Conservation (phyloP, 2,329 filamentous ascomycete genomes). For the Aspergillus sp. region DNA sequence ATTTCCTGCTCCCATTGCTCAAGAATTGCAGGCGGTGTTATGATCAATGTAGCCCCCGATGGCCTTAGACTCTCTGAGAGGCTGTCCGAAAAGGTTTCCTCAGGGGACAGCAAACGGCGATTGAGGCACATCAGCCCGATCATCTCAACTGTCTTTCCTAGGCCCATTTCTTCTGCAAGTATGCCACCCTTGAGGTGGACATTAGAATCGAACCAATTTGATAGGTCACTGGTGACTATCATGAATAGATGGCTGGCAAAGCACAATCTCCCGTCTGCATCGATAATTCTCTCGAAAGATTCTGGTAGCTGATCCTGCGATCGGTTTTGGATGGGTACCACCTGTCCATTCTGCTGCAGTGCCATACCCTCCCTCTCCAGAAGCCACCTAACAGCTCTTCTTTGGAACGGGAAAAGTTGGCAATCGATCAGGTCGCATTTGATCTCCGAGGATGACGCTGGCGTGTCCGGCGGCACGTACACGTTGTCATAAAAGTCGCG, state of each 20-base stretch:
- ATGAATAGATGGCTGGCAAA: conserved; percentile 45
- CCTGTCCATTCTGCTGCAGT: conserved; percentile 31
- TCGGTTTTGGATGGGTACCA: conserved; percentile 18
- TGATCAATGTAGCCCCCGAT: conserved; percentile 61
- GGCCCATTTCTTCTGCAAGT: conserved; percentile 52
- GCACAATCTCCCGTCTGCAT: conserved; percentile 39
- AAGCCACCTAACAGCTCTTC: conserved; percentile 48
- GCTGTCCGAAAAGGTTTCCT: conserved; percentile 15
- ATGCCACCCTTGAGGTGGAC: conserved; percentile 43
- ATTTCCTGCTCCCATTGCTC: conserved; percentile 65
- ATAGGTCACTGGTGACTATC: conserved; percentile 37
- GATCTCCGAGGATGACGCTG: conserved; percentile 33
- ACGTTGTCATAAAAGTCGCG: conserved; percentile 50
- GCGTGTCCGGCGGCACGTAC: conserved; percentile 40
- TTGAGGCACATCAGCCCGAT: conserved; percentile 47
- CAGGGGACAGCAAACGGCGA: conserved; percentile 21
- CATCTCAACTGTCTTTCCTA: conserved; percentile 52
- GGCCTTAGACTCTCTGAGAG: conserved; percentile 27
- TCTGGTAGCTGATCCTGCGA: conserved; percentile 27
- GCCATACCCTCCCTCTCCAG: conserved; percentile 44
- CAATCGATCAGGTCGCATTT: conserved; percentile 36
- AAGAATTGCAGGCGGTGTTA: conserved; percentile 61
- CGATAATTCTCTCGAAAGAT: conserved; percentile 39
- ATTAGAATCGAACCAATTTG: conserved; percentile 31
- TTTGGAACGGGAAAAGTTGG: conserved; percentile 50